These are phyloP conservation scores for Blastobotrys raffinosifermentans DNA, from an alignment of 1,139 yeast genomes.

Conservation along the genomic window DNA sequence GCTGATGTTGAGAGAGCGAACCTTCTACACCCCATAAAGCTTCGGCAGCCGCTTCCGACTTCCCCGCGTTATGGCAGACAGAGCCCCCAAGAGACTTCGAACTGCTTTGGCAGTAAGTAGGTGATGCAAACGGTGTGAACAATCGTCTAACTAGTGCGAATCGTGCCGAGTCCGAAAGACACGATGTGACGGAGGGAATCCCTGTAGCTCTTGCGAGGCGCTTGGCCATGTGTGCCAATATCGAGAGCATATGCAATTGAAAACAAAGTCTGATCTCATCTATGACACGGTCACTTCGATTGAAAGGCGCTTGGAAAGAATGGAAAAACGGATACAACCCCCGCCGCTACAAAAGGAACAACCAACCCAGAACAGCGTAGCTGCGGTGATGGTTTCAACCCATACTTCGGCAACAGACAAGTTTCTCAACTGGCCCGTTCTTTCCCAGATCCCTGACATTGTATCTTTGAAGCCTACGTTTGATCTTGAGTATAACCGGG, in stretches of 20 bases:
- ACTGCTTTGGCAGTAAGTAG: no score
- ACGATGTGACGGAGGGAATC: background rate
- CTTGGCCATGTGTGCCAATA: background rate
- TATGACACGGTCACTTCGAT: background rate
- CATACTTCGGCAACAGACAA: background rate
- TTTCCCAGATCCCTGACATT: background rate
- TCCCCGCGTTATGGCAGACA: no score
- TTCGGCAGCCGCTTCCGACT: no score
- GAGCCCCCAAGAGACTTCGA: no score
- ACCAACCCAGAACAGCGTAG: no score
- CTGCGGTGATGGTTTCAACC: background rate
- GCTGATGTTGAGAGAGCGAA: no score
- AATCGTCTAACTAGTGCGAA: background rate
- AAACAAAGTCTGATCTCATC: background rate
- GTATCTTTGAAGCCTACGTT: background rate
- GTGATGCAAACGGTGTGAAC: no score
- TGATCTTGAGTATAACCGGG: background rate
- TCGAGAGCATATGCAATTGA: background rate
- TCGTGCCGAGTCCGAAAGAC: background rate
- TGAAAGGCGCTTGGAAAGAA: background rate
- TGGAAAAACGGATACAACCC: background rate
- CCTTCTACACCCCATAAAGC: no score
- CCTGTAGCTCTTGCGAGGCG: background rate
- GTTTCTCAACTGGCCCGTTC: background rate
- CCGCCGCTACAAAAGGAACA: background rate